These are phyloP conservation scores for Phialophora expanda DNA, from an alignment of 2,329 filamentous ascomycete genomes.

Conservation along the genomic window DNA sequence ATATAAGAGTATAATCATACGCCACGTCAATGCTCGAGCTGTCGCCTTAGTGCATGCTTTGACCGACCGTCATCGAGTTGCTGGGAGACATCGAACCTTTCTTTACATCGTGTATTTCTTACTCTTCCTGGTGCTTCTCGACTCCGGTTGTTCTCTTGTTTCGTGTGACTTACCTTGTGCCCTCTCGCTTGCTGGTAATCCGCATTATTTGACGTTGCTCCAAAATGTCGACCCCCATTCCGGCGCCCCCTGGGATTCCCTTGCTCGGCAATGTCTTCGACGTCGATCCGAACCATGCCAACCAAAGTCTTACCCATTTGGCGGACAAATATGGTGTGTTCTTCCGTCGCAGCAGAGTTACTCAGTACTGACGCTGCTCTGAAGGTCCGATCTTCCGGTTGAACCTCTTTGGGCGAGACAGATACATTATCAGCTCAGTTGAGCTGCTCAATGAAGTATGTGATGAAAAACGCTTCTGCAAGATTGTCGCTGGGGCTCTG, in stretches of 20 bases:
- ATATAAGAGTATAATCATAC: not conserved
- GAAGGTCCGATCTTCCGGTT: slow-evolving; percentile 67
- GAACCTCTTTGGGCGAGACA: slow-evolving; percentile 53
- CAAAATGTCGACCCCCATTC: slow-evolving; percentile 56
- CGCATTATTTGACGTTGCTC: not conserved
- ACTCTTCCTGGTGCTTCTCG: not conserved
- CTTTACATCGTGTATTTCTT: not conserved
- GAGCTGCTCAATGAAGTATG: slow-evolving; percentile 67
- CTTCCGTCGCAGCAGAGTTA: not conserved
- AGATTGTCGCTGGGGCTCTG: slow-evolving; percentile 59
- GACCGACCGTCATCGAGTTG: not conserved
- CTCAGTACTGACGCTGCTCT: not conserved
- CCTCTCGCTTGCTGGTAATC: not conserved
- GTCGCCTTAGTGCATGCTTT: not conserved
- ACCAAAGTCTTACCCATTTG: slow-evolving; percentile 57
- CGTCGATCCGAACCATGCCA: slow-evolving; percentile 56
- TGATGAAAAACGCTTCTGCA: slow-evolving; percentile 70
- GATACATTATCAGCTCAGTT: slow-evolving; percentile 60
- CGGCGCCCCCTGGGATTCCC: slow-evolving; percentile 57
- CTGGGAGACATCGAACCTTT: not conserved
- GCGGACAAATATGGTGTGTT: slow-evolving; percentile 55
- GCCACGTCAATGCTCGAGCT: not conserved
- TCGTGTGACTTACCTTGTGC: not conserved
- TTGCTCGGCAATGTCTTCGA: slow-evolving; percentile 60
- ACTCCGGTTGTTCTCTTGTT: not conserved